Base-by-base conservation (phyloP, 805 yeast genomes). In the Yamadazyma scolyti region DNA sequence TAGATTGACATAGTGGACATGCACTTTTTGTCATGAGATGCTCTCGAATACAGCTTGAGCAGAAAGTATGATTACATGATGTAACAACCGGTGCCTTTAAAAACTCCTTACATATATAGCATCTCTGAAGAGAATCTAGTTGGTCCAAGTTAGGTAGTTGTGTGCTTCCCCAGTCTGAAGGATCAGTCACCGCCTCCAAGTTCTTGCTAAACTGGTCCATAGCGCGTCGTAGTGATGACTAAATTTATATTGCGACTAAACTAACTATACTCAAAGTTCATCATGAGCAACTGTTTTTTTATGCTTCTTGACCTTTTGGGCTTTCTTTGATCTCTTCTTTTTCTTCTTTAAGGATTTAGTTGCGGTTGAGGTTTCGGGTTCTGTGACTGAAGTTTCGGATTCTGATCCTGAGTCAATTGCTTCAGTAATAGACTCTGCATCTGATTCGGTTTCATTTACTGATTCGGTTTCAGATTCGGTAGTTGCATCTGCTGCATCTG, bases 51-150 rank as follows among this genome's bases (percentile, higher is more conserved):
- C 97, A 89, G 9, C 79, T 68, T 0, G 95, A 85, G 56, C 97
- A 89, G 53, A 87, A 89, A 1, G 89, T 79, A 54, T 89, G 97
- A 21, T 84, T 81, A 61, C 97, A 89, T 2, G 81, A 72, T 1
- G 96, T 84, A 25, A 82, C 58, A 21, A 86, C 85, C 1, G 97
- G 96, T 1, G 89, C 83, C 19, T 61, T 70, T 33, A 84, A 65
- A 41, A 82, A 75, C 38, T 87, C 96, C 47, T 88, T 85, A 56
- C 97, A 89, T 7, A 89, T 82, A 45, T 82, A 88, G 51, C 97
- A 89, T 48, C 95, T 52, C 30, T 87, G 62, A 16, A 80, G 61
- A 2, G 86, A 67, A 41, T 89, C 96, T 2, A 89, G 57, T 30
- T 71, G 78, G 2, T 67, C 45, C 3, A 86, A 52, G 11, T 53